Evolutionary conservation across 2,329 filamentous ascomycete species (phyloP), one percentile per base, ranked within the genome.

Genomic region (Biscogniauxia sp.): DNA sequence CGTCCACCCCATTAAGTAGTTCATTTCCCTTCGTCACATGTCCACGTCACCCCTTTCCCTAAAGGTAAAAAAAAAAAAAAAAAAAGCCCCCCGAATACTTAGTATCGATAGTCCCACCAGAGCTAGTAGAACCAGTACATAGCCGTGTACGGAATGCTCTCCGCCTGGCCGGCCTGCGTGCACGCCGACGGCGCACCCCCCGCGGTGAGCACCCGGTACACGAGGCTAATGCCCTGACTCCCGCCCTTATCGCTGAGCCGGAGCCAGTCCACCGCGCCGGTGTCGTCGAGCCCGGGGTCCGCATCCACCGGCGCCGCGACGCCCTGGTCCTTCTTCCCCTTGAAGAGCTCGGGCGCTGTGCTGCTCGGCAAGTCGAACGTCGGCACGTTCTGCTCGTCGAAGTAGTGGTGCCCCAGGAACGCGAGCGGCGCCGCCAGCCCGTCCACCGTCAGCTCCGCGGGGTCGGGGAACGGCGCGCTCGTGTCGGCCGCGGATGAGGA

Each of bases 321-420:
- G 41, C 69, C 72, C 32, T 75, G 79, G 50, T 78, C 64, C 75
- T 86, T 86, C 72, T 80, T 80, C 58, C 70, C 78, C 64, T 75
- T 77, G 61, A 77, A 77, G 65, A 81, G 74, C 69, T 78, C 72
- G 37, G 37, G 13, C 66, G 71, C 68, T 49, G 74, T 70, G 6
- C 68, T 72, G 55, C 75, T 70, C 71, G 54, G 55, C 45, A 91
- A 77, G 61, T 84, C 79, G 71, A 91, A 92, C 13, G 80, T 85
- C 1, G 89, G 89, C 0, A 77, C 74, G 63, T 80, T 75, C 52
- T 69, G 64, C 53, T 64, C 62, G 73, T 82, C 82, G 79, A 92
- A 92, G 81, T 80, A 90, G 79, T 92, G 89, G 68, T 85, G 81
- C 28, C 89, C 89, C 15, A 88, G 71, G 67, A 82, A 80, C 54